Evolutionary conservation across 1,284 basidiomycete genomes (phyloP).

Genomic region (Pisolithus thermaeus): DNA sequence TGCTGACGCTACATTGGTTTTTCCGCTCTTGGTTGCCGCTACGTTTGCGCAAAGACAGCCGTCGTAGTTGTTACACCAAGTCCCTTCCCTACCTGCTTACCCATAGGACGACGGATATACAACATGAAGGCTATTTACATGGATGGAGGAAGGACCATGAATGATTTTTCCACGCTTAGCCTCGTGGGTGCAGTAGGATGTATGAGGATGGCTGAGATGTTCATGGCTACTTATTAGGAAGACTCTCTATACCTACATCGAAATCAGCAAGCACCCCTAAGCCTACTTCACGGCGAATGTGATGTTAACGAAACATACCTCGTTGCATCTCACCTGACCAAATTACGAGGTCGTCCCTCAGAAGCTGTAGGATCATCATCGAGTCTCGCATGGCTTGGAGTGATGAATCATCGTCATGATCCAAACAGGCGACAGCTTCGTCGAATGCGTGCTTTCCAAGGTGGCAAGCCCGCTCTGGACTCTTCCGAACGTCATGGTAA

Average conservation of each 20-base stretch:
- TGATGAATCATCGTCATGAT: slow-evolving; percentile 33
- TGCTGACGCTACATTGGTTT: slow-evolving; percentile 84
- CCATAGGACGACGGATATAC: background rate
- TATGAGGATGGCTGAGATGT: background rate
- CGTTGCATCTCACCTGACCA: slow-evolving; percentile 57
- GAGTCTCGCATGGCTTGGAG: slow-evolving; percentile 52
- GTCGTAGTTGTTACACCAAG: background rate
- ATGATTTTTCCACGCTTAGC: too few relatives aligned
- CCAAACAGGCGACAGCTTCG: slow-evolving; percentile 52
- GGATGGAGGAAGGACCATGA: too few relatives aligned
- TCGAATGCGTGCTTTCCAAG: slow-evolving; percentile 76
- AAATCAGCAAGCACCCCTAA: slow-evolving; percentile 8
- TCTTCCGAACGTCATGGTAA: slow-evolving; percentile 93
- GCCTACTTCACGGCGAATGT: slow-evolving; percentile 5
- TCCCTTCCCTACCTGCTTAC: background rate
- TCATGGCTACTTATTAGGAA: slow-evolving; percentile 12
- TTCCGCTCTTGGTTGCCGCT: slow-evolving; percentile 83
- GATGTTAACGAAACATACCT: slow-evolving; percentile 23
- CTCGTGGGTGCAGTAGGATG: background rate
- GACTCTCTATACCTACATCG: slow-evolving; percentile 18
- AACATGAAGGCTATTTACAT: background rate
- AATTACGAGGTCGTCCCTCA: slow-evolving; percentile 59
- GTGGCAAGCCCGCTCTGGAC: slow-evolving; percentile 88
- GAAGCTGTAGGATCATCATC: slow-evolving; percentile 58
- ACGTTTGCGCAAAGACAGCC: slow-evolving; percentile 65